These are phyloP conservation scores for Calcarisporium arbuscula DNA, from an alignment of 2,329 filamentous ascomycete genomes.

Conservation along the genomic window DNA sequence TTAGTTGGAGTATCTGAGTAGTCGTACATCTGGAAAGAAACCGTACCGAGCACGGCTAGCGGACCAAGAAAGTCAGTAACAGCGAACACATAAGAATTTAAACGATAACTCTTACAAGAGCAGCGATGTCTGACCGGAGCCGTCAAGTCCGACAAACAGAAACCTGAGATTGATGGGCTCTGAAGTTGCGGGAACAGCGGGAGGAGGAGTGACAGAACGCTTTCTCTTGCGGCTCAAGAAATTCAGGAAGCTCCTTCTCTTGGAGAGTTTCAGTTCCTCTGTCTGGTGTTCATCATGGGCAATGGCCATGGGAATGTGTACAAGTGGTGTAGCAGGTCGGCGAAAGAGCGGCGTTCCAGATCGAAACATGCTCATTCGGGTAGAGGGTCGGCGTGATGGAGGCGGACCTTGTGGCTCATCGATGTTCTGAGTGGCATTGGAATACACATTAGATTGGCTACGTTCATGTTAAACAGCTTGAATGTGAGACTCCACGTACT, in stretches of 20 bases:
- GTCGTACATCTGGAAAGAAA: slow-evolving; percentile 30
- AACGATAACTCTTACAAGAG: slow-evolving; percentile 23
- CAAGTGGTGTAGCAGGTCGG: slow-evolving; percentile 8
- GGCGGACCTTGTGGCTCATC: slow-evolving; percentile 2
- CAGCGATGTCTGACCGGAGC: slow-evolving; percentile 29
- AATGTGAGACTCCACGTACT: too few species aligned
- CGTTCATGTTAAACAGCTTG: too few species aligned
- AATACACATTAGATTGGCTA: not conserved
- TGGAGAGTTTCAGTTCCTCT: slow-evolving; percentile 6
- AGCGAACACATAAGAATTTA: not conserved
- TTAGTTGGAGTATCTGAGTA: too few species aligned
- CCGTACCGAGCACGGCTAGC: slow-evolving; percentile 30
- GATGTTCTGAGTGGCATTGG: too few species aligned
- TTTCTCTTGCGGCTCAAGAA: slow-evolving; percentile 23
- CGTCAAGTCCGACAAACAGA: slow-evolving; percentile 27
- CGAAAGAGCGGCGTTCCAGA: slow-evolving; percentile 18
- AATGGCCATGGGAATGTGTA: not conserved
- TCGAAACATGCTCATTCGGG: slow-evolving; percentile 22
- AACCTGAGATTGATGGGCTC: slow-evolving; percentile 25
- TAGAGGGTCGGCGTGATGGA: slow-evolving; percentile 14
- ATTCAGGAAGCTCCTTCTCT: slow-evolving; percentile 14
- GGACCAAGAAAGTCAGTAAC: slow-evolving; percentile 1
- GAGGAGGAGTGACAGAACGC: slow-evolving; percentile 1
- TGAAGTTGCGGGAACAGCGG: slow-evolving; percentile 2
- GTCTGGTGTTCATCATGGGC: slow-evolving; percentile 3